Evolutionary conservation across 2,329 filamentous ascomycete genomes (phyloP).

Genomic region (Calonectria montana): DNA sequence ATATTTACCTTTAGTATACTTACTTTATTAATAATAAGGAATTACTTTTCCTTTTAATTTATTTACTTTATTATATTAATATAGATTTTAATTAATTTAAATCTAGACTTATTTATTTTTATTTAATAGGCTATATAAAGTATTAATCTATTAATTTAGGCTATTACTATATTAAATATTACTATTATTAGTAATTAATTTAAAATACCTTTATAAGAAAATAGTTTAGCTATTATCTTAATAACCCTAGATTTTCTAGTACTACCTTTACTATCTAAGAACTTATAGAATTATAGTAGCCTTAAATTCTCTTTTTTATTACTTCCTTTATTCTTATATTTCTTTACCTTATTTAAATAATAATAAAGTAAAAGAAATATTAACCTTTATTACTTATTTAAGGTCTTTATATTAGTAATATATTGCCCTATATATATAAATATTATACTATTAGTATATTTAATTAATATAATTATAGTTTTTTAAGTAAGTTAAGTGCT

Average conservation of each 20-base stretch:
- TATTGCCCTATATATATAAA: not conserved
- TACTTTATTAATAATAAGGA: not conserved
- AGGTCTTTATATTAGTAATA: not conserved
- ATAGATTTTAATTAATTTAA: not conserved
- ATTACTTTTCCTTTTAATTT: not conserved
- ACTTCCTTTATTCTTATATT: not conserved
- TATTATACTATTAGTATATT: not conserved
- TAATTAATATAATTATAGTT: not conserved
- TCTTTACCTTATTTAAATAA: not conserved
- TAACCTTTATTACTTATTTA: not conserved
- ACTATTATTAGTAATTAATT: slow-evolving; percentile 16
- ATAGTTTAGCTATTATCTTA: not conserved
- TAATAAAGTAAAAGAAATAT: not conserved
- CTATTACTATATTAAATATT: not conserved
- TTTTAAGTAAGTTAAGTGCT: not conserved
- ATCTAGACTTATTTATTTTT: not conserved
- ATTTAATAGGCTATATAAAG: not conserved
- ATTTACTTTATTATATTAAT: not conserved
- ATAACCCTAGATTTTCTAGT: not conserved
- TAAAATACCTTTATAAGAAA: not conserved
- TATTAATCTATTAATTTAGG: not conserved
- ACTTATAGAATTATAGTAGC: not conserved
- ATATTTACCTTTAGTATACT: not conserved
- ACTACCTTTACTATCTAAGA: not conserved
- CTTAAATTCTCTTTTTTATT: not conserved